Percentiles rank a stretch among this genome's conserved stretches.
phyloP scores from a whole-genome alignment of 2,329 filamentous ascomycete species.

The Colletotrichum euphorbiae region DNA sequence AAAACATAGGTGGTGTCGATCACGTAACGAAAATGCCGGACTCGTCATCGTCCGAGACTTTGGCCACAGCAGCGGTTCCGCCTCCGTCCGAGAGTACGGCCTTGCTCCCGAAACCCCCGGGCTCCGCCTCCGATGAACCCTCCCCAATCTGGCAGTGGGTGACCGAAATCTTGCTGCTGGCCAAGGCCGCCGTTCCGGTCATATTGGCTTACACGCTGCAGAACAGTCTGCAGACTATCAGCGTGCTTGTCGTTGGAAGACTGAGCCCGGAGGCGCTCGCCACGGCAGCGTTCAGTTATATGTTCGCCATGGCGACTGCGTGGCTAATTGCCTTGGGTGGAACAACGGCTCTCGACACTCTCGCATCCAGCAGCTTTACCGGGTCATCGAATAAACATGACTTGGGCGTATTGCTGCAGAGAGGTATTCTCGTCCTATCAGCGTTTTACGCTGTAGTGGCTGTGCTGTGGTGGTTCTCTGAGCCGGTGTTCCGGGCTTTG shows the following conservation, averaged over 20 bases:
- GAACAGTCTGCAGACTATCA: constrained; percentile 85
- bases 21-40: constrained; percentile 23
- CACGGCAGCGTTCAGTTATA: constrained; percentile 87
- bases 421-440: constrained; percentile 78
- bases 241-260: constrained; percentile 83
- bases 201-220: constrained; percentile 88
- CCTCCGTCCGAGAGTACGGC: constrained; percentile 37
- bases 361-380: constrained; percentile 86
- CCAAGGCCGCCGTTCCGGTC: constrained; percentile 78
- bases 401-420: constrained; percentile 81
- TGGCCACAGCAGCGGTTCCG: constrained; percentile 2
- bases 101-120: constrained; percentile 36
- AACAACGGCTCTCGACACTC: constrained; percentile 86
- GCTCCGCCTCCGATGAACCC: constrained; percentile 18
- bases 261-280: constrained; percentile 83
- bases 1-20: background rate
- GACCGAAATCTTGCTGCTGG: constrained; percentile 73
- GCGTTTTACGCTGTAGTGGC: constrained; percentile 79
- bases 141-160: constrained; percentile 32
- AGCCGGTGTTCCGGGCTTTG: constrained; percentile 77
- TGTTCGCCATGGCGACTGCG: constrained; percentile 91
- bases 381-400: constrained; percentile 82
- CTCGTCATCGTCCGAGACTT: constrained; percentile 18
- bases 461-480: constrained; percentile 79
- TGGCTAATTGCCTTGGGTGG: constrained; percentile 90